Evolutionary conservation across 2,329 filamentous ascomycete genomes (phyloP), one percentile per base, ranked within the genome.

Genomic region (Rhynchosporium secalis): DNA sequence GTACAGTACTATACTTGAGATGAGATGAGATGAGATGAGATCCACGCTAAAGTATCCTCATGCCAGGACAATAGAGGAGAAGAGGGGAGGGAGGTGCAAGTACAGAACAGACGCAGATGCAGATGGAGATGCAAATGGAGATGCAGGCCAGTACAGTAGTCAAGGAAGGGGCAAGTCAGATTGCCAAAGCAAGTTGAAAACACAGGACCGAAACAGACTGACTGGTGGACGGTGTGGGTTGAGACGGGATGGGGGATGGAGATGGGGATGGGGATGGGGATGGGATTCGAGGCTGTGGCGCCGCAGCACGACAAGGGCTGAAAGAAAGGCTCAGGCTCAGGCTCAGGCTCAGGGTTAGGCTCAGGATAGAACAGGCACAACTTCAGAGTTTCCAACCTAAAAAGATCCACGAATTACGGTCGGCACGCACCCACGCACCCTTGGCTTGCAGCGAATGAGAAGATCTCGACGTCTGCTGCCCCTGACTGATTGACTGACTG

Each of bases 1-100:
- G 20, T 59, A 56, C 52, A 52, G 31, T 52, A 52, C 52, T 57
- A 36, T 57, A 57, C 13, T 38, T 48, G 43, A 47, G 55, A 57
- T 48, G 28, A 57, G 55, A 48, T 57, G 28, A 20, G 20, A 20
- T 20, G 20, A 20, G 20, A 20, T 20, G 20, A 20, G 20, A 20
- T 20, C 20, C 20, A 46, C 43, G 43, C 55, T 47, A 57, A 38
- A 52, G 20, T 20, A 20, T 20, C 4, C 49, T 33, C 20, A 33
- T 31, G 49, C 29, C 29, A 33, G 49, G 15, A 26, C 15, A 52
- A 33, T 15, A 38, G 49, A 52, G 49, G n/a, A n/a, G 33, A 9
- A 33, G 49, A 38, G 49, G 20, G 4, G 20, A 3, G 10, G 45
- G 28, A 26, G 45, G 20, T 8, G 45, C 3, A 26, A 46, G 43